Evolutionary conservation across 148 eudicot species (phyloP), one percentile per base, ranked within the genome.

Genomic region (Arctostaphylos glauca): DNA sequence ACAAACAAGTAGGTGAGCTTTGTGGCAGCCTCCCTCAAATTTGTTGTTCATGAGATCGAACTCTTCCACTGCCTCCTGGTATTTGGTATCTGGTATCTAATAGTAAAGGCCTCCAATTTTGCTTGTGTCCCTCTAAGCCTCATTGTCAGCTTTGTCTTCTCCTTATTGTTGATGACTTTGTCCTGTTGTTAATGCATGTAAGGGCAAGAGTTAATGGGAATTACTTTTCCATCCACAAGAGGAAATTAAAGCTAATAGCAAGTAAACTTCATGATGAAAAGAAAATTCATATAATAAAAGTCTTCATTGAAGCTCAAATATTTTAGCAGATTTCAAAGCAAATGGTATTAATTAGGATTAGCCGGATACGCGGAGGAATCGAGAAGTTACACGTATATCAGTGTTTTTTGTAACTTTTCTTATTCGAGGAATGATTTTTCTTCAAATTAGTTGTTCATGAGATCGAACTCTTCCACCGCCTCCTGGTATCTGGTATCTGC

Each of bases 131-230:
- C 90, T 73, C 85, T 82, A 23, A 96, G 93, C 88, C 91, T 90
- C 97, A 92, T 90, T 4, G 92, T 88, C n/a, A n/a, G n/a, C 86
- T 92, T 94, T 50, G 93, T 88, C 82, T 62, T 91, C 67, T 90
- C 94, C 83, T 86, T 90, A 83, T 56, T 80, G 38, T 82, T 68
- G 79, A 52, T 77, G 18, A 86, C 86, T 80, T 66, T 76, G 72
- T 88, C 91, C 97, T 95, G 89, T 50, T 80, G 6, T 66, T 25
- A 66, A 62, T 16, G 71, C 14, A n/a, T 2, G 54, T 31, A 54
- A 83, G 59, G 71, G 25, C 14, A 76, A 73, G 38, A n/a, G 52
- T 43, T 41, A 25, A 38, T 18, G 16, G 13, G 50, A 55, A 18
- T 23, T 49, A 70, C 9, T 19, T 43, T 14, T 47, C n/a, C 8